Evolutionary conservation across 148 eudicot genomes (phyloP), one percentile per base, ranked within the genome.

Genomic region (Rhododendron simsii): DNA sequence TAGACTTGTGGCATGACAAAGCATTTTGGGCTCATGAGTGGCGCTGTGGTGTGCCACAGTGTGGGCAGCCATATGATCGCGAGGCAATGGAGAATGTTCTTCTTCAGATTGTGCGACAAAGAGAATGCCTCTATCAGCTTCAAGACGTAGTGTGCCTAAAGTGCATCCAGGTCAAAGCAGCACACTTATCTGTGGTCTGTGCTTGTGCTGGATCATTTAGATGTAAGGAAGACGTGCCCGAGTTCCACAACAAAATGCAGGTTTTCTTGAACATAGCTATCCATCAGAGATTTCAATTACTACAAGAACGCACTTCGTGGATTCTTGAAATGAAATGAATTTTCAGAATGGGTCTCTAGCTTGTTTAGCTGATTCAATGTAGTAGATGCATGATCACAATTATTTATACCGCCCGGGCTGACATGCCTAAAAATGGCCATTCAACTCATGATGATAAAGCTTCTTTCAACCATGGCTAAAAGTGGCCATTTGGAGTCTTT

Each of bases 101-200:
- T 78, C 92, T 97, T 51, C 99, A 97, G 87, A 94, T 94, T 83
- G 91, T 93, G 9, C 89, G 99, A 81, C 99, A 97, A 85, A 92
- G 99, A 71, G 98, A 97, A 79, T 93, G 99, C 9, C 95, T 94
- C 21, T 95, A 95, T 91, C 99, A 97, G 89, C 90, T 97, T 39
- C 99, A 97, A 86, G 99, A 97, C 87, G 88, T 97, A 87, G 95
- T 94, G 78, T 97, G 99, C 85, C 87, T 89, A 20, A 97, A 97
- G 89, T 96, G 99, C 88, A 92, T 90, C 79, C 96, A 93, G 90
- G 87, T 97, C 53, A 97, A 97, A 91, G 99, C 94, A 81, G 94
- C 96, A 77, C 99, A 94, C 87, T 89, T 97, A 84, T 86, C 92
- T 11, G 96, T 95, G 87, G 98, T 93, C 85, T 97, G 99, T 75